A percentile compares a stretch with the other conserved stretches of the same genome.
Evolutionary conservation across 495 filamentous ascomycete genomes (phyloP).

Genomic region (Daldinia childiae): DNA sequence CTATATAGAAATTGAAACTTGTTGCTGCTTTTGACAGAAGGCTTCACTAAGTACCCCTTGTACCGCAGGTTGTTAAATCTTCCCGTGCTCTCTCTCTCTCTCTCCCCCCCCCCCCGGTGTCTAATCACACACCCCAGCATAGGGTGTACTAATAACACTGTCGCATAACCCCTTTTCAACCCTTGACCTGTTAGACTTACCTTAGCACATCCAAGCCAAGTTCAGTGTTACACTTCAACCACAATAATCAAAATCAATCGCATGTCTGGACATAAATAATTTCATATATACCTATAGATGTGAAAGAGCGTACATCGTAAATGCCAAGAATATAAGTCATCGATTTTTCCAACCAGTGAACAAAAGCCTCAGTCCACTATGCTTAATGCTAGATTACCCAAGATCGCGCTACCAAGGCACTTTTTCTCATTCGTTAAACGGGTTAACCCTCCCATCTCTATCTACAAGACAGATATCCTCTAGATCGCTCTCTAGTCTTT

Average conservation of each 20-base stretch:
- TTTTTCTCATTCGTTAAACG: not conserved
- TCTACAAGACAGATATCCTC: not conserved
- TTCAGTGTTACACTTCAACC: not conserved
- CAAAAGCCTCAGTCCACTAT: not conserved
- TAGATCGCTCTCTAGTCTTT: not conserved
- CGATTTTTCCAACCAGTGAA: conserved; percentile 1
- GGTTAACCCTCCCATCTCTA: not conserved
- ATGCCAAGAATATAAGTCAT: not conserved
- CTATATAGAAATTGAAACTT: too few species aligned
- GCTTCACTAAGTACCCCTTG: too few species aligned
- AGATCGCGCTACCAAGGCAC: not conserved
- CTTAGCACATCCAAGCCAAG: too few species aligned
- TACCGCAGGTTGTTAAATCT: too few species aligned
- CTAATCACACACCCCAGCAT: too few species aligned
- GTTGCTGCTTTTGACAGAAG: too few species aligned
- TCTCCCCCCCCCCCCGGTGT: too few species aligned
- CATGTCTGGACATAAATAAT: not conserved
- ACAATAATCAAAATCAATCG: not conserved
- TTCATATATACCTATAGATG: not conserved
- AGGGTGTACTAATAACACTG: too few species aligned
- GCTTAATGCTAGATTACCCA: not conserved
- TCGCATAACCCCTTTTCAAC: too few species aligned
- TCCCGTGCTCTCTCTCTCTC: too few species aligned
- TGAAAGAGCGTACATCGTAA: not conserved
- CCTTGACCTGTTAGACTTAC: too few species aligned